Base-by-base conservation (phyloP, 345 rosid species). In the Pistacia vera region DNA sequence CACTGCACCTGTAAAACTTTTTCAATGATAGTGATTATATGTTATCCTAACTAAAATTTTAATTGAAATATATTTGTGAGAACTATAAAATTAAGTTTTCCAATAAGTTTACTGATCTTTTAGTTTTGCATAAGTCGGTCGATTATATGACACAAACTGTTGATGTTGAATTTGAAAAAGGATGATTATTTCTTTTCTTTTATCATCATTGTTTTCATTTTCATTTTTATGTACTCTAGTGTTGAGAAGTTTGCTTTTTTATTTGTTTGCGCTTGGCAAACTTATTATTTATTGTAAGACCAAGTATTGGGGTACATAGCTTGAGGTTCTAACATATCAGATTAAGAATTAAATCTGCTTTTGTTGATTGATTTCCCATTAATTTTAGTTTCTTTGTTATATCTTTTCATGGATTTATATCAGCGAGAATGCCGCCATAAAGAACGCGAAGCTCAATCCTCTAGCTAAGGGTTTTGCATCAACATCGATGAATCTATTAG, bases 401-500 rank as follows among this genome's bases (percentile, higher is more conserved):
- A 25, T 14, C 18, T 22, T 12, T 18, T 73, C 48, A 16, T 57
- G 38, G 55, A 41, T 56, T 44, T 68, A 16, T 56, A 69, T 52
- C 73, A 86, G 90, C 83, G 90, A 73, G 87, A 85, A 72, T 76
- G 17, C 10, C 65, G 41, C 13, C 74, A 76, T 51, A 76, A 62
- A 71, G 88, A 84, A 46, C 82, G 80, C 30, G 84, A 84, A 80
- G 83, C 78, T 62, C 69, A 85, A 30, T 68, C 71, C 81, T 69
- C 72, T 65, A 75, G 35, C 74, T 18, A 72, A 73, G 76, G 80
- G 17, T 64, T 68, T 79, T 20, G 30, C 25, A 78, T 74, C 79
- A 44, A 59, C 70, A 41, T 48, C 55, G 48, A 75, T 44, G 22
- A 49, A 11, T 61, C 59, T 18, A 63, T 2, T 70, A 55, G 69